These are phyloP conservation scores for Dovyalis caffra DNA, from an alignment of 345 rosid genomes.

Conservation along the genomic window DNA sequence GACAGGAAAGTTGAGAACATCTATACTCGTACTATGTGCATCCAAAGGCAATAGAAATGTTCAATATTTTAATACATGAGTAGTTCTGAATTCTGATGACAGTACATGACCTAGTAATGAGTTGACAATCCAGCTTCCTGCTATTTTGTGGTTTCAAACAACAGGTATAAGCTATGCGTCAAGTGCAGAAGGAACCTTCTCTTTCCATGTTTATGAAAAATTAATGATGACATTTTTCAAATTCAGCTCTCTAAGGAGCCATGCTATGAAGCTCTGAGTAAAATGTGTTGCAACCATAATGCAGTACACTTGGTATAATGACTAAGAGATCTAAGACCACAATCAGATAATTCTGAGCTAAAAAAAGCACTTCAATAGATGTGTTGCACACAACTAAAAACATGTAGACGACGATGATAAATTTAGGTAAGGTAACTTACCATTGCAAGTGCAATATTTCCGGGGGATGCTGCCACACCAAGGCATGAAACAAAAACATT, in stretches of 20 bases:
- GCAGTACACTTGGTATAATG: neutral
- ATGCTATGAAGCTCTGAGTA: neutral
- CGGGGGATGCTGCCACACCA: conserved; percentile 80
- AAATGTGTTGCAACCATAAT: neutral
- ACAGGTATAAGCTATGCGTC: neutral
- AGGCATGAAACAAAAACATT: conserved; percentile 70
- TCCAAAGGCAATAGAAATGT: neutral
- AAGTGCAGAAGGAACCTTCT: neutral
- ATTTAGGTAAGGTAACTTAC: conserved; percentile 34
- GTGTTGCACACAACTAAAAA: conserved; percentile 7
- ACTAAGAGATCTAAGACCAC: neutral
- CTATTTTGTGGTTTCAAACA: neutral
- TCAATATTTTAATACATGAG: neutral
- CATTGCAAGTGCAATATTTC: conserved; percentile 78
- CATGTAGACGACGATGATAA: conserved; percentile 6
- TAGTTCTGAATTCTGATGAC: neutral
- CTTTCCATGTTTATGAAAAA: neutral
- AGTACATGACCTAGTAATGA: neutral
- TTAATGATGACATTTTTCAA: neutral
- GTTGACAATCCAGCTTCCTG: neutral
- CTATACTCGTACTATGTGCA: neutral
- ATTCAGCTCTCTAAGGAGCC: neutral
- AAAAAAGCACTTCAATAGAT: neutral
- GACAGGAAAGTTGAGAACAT: neutral
- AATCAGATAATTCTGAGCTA: neutral